Conservation (phyloP, 2,329 filamentous ascomycete genomes). For the Ascosphaera apis region DNA sequence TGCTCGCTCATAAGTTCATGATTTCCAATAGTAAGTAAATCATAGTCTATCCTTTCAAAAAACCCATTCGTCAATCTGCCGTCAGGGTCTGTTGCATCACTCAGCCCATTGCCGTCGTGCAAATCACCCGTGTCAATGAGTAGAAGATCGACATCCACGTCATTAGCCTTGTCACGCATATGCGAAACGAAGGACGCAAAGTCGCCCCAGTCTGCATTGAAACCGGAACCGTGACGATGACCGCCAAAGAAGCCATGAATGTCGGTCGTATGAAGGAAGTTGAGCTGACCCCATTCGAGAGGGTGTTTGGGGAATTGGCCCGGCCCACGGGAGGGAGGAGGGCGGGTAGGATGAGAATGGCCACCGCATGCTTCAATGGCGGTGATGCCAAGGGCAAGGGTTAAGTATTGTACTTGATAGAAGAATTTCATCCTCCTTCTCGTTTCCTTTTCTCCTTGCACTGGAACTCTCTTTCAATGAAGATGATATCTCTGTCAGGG, state of each 20-base stretch:
- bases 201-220: slow-evolving; percentile 44
- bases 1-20: slow-evolving; percentile 42
- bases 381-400: neutral
- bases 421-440: no score
- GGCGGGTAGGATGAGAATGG: slow-evolving; percentile 4
- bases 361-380: slow-evolving; percentile 8
- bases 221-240: slow-evolving; percentile 38
- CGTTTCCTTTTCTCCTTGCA: no score
- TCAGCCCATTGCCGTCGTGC: slow-evolving; percentile 42
- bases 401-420: no score
- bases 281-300: slow-evolving; percentile 34
- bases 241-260: slow-evolving; percentile 39
- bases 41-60: slow-evolving; percentile 30
- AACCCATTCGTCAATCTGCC: slow-evolving; percentile 30
- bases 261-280: slow-evolving; percentile 38
- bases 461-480: no score
- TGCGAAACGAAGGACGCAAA: slow-evolving; percentile 36
- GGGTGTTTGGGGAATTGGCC: slow-evolving; percentile 7
- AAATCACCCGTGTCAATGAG: slow-evolving; percentile 39
- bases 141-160: slow-evolving; percentile 35
- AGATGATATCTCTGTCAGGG: no score
- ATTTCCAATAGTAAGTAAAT: slow-evolving; percentile 34
- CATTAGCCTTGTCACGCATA: slow-evolving; percentile 35
- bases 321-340: no score
- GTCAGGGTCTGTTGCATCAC: slow-evolving; percentile 35